Conservation (phyloP, 2,329 filamentous ascomycete genomes). For the Penicillium sp. region DNA sequence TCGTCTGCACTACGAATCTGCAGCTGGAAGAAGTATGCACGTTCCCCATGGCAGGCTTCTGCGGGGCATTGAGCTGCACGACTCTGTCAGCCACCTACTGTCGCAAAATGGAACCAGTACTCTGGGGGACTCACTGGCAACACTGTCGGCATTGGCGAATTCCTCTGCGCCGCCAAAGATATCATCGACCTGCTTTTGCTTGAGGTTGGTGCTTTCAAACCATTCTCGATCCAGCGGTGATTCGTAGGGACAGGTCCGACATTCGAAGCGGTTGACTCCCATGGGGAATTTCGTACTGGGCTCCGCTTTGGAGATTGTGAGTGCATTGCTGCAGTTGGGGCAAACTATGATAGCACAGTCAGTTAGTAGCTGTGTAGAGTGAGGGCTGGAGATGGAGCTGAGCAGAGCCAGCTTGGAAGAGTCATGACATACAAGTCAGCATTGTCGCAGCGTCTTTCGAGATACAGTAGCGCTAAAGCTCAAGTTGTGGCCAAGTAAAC, state of each 20-base stretch:
- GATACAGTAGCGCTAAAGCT: neutral
- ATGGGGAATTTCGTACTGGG: constrained; percentile 40
- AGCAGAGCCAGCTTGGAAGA: neutral
- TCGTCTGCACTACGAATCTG: constrained; percentile 98
- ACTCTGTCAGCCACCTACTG: neutral
- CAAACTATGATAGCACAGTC: constrained; percentile 42
- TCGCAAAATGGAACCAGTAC: neutral
- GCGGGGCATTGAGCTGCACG: constrained; percentile 74
- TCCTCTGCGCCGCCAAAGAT: constrained; percentile 85
- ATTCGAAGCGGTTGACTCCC: constrained; percentile 80
- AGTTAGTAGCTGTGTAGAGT: constrained; percentile 23
- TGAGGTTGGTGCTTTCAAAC: constrained; percentile 78
- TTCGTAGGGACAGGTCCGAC: constrained; percentile 92
- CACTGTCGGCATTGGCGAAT: constrained; percentile 91
- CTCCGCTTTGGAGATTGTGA: constrained; percentile 48
- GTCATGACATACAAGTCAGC: constrained; percentile 24
- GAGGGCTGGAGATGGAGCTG: neutral
- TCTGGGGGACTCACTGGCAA: constrained; percentile 52
- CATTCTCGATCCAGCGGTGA: constrained; percentile 77
- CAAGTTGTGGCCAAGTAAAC: neutral
- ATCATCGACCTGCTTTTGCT: constrained; percentile 83
- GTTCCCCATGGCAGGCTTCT: constrained; percentile 75
- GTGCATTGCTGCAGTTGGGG: constrained; percentile 52
- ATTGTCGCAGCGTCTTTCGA: constrained; percentile 4
- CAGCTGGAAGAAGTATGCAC: constrained; percentile 93